Conservation (phyloP, 2,329 filamentous ascomycete species). For the Gnomoniopsis sp. region DNA sequence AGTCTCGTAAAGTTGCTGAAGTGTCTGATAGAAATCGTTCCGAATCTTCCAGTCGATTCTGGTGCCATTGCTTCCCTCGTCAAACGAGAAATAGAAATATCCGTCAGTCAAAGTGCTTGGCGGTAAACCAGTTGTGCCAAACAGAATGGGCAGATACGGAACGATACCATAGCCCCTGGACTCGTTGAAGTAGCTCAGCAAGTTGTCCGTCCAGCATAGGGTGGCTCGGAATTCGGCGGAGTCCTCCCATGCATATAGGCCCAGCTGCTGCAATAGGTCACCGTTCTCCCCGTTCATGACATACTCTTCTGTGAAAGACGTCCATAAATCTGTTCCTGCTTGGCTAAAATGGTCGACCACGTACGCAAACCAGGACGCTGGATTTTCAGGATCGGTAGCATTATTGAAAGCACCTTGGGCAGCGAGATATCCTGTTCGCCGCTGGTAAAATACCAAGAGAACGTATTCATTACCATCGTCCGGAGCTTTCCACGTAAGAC, state of each 20-base stretch:
- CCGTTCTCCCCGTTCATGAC: constrained; percentile 12
- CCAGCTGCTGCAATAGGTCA: constrained; percentile 1
- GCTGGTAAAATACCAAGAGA: constrained; percentile 2
- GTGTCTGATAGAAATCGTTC: constrained; percentile 10
- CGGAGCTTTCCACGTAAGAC: constrained; percentile 1
- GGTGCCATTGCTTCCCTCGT: not conserved
- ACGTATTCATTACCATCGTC: not conserved
- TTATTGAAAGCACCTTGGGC: constrained; percentile 9
- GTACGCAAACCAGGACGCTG: constrained; percentile 11
- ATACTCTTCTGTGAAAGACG: constrained; percentile 2
- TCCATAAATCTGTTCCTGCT: constrained; percentile 6
- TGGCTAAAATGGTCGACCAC: constrained; percentile 10
- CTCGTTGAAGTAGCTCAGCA: constrained; percentile 5
- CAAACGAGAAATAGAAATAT: constrained; percentile 5
- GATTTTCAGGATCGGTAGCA: constrained; percentile 6
- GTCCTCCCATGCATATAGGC: constrained; percentile 10
- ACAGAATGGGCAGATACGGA: constrained; percentile 6
- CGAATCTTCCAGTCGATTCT: constrained; percentile 7
- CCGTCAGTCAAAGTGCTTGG: constrained; percentile 1
- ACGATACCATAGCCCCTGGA: constrained; percentile 3
- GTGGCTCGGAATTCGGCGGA: constrained; percentile 10
- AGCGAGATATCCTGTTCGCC: constrained; percentile 8
- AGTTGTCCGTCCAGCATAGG: constrained; percentile 9
- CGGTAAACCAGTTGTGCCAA: constrained; percentile 6
- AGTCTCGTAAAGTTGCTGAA: constrained; percentile 8